Evolutionary conservation across 257 asterid species (phyloP), one percentile per base, ranked within the genome.

Genomic region (Datura wrightii): DNA sequence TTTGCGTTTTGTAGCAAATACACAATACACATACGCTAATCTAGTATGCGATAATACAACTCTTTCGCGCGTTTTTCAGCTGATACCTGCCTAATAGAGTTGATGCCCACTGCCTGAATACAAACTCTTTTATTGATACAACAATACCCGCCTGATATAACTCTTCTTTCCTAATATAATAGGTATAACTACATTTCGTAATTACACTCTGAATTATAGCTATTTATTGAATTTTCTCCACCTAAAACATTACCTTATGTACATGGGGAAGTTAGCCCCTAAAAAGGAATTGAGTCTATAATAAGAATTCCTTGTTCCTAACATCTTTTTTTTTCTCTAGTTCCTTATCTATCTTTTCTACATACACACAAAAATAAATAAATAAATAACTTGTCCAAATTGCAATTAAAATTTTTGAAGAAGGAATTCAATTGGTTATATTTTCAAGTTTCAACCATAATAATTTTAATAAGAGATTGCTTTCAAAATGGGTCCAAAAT

Each of bases 401-500:
- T 31, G 4, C 24, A 31, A 48, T 48, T 48, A 18, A 9, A 18
- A 18, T 42, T 72, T 46, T 3, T 48, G 1, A 74, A 11, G n/a
- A 74, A 48, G 42, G 42, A 74, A 74, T 74, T 48, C 10, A 31
- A 69, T 46, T 58, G 82, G 79, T 69, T 71, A 79, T 53, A 48
- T 5, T 46, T 74, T 19, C 72, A 60, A 46, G 52, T 54, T 31
- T 56, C 59, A 72, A 52, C 10, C 16, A 1, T 6, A 84, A 69
- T 10, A 71, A 50, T 19, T 4, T 65, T 7, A 24, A 66, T 19
- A 82, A 76, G 36, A 18, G 48, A 80, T 82, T 46, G 67, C 83
- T 84, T 72, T 86, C 92, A 85, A 48, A 74, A 48, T 85, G 90
- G 91, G 86, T 71, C 89, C 89, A 89, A 90, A 87, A 87, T 41